These are phyloP conservation scores for Suillus sp. DNA, from an alignment of 768 basidiomycete species.

Conservation along the genomic window DNA sequence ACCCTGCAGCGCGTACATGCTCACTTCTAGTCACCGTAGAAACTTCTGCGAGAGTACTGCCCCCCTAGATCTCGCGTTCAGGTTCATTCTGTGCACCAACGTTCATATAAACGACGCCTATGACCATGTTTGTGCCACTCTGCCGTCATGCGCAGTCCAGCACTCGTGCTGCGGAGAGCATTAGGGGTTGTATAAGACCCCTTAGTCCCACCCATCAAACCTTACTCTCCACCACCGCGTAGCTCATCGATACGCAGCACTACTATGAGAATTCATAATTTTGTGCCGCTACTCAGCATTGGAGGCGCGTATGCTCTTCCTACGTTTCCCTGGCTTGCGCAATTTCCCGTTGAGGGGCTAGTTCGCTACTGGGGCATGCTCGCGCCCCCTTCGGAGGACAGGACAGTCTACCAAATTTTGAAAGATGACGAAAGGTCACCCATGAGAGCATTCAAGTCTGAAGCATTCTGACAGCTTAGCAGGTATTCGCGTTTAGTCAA, in stretches of 20 bases:
- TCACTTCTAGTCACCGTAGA: background rate
- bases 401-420: slow-evolving; percentile 34
- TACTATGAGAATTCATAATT: slow-evolving; percentile 19
- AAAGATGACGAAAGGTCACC: slow-evolving; percentile 20
- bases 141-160: slow-evolving; percentile 7
- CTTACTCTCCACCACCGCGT: slow-evolving; percentile 4
- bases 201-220: background rate
- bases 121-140: background rate
- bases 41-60: slow-evolving; percentile 5
- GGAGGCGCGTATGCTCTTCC: slow-evolving; percentile 22
- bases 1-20: background rate
- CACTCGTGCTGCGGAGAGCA: slow-evolving; percentile 15
- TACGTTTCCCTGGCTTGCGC: slow-evolving; percentile 27
- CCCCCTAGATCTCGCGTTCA: background rate
- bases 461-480: background rate
- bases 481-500: slow-evolving; percentile 46
- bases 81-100: background rate
- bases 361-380: slow-evolving; percentile 11
- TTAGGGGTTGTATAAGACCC: slow-evolving; percentile 11
- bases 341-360: slow-evolving; percentile 21
- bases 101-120: background rate
- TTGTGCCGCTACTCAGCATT: slow-evolving; percentile 20
- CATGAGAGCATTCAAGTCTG: no score
- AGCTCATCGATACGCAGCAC: background rate
- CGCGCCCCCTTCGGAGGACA: slow-evolving; percentile 13